A percentile compares a stretch with the other conserved stretches of the same genome.
phyloP scores from a whole-genome alignment of 2,329 filamentous ascomycete genomes.

The Aspergillus uvarum region DNA sequence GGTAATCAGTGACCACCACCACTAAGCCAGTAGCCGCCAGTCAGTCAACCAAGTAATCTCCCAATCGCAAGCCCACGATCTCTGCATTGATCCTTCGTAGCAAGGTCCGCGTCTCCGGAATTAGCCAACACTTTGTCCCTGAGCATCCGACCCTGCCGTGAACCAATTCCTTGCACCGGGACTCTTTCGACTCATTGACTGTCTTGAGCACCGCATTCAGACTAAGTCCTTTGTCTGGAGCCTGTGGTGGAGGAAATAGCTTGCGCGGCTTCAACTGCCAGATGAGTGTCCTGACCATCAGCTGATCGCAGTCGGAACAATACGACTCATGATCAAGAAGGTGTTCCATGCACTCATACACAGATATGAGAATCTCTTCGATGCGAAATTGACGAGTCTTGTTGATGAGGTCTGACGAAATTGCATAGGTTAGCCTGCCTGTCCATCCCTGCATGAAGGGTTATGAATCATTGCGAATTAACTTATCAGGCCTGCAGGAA shows the following conservation, averaged over 20 bases:
- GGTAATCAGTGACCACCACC: too few species aligned
- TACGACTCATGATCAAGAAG: neutral
- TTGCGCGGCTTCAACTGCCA: neutral
- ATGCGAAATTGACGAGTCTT: neutral
- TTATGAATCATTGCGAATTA: neutral
- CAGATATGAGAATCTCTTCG: neutral
- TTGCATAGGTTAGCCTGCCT: neutral
- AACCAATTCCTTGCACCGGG: slow-evolving; percentile 4
- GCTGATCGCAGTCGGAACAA: slow-evolving; percentile 3
- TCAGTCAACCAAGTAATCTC: neutral
- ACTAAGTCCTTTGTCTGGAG: neutral
- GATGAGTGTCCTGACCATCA: neutral
- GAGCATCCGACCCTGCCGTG: neutral
- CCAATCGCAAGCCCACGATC: neutral
- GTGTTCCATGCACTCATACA: neutral
- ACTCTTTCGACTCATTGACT: neutral
- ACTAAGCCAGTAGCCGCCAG: neutral
- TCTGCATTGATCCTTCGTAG: neutral
- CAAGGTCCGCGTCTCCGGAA: neutral
- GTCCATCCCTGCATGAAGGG: neutral
- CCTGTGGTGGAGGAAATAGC: slow-evolving; percentile 5
- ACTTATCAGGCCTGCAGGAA: neutral
- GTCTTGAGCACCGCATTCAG: neutral
- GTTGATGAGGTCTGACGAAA: neutral
- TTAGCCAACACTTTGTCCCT: neutral